These are phyloP conservation scores for Akanthomyces uredinophilus DNA, from an alignment of 2,329 filamentous ascomycete genomes.

Conservation along the genomic window DNA sequence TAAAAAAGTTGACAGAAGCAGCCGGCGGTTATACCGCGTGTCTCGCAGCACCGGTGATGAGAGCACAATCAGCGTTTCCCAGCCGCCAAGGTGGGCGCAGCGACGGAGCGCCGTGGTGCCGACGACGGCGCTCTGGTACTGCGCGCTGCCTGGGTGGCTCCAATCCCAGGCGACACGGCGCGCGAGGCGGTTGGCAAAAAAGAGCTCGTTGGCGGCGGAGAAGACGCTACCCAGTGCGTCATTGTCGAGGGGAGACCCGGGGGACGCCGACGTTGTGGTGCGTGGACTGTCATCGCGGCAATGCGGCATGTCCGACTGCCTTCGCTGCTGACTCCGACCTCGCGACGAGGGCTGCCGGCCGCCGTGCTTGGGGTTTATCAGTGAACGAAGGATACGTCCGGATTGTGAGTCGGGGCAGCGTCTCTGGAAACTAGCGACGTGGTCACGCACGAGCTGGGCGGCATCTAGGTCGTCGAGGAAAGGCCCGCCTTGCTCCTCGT, in stretches of 20 bases:
- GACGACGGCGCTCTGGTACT: conserved; percentile 52
- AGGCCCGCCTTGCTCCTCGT: conserved; percentile 15
- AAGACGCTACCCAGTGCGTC: conserved; percentile 54
- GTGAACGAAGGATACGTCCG: conserved; percentile 51
- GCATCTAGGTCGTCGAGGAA: conserved; percentile 43
- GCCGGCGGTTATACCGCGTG: conserved; percentile 50
- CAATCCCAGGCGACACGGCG: conserved; percentile 59
- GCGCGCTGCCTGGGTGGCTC: conserved; percentile 45
- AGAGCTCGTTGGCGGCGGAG: conserved; percentile 56
- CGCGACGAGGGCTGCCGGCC: background rate
- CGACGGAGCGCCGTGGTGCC: conserved; percentile 57
- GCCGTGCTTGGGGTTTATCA: conserved; percentile 42
- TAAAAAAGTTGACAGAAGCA: conserved; percentile 60
- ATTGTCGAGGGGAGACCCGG: conserved; percentile 51
- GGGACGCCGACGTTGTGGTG: conserved; percentile 29
- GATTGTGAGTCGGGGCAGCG: conserved; percentile 46
- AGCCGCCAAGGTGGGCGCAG: conserved; percentile 46
- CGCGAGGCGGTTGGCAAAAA: conserved; percentile 52
- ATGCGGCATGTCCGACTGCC: background rate
- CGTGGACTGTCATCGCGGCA: background rate
- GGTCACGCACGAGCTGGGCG: conserved; percentile 42
- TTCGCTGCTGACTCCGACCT: background rate
- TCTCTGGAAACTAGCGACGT: conserved; percentile 41
- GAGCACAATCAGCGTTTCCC: conserved; percentile 58
- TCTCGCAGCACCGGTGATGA: conserved; percentile 55